phyloP scores from a whole-genome alignment of 768 basidiomycete genomes.

The Bullera alba region DNA sequence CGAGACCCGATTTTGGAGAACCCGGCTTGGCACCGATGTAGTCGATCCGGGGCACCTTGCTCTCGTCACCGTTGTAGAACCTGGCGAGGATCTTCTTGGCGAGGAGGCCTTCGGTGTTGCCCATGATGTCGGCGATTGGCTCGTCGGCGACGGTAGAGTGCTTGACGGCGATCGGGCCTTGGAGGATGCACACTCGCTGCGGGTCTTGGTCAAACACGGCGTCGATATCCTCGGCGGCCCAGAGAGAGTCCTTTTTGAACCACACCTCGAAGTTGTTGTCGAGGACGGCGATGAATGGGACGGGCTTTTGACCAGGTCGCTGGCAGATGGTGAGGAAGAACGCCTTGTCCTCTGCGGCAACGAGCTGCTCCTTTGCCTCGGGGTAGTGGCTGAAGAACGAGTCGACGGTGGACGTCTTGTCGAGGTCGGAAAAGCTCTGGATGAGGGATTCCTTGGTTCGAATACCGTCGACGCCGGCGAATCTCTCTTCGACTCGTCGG shows the following conservation, averaged over 20 bases:
- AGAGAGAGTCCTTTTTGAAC: conserved; percentile 99
- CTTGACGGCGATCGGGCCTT: conserved; percentile 91
- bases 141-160: conserved; percentile 82
- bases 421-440: conserved; percentile 72
- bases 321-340: conserved; percentile 95
- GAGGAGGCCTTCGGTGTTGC: conserved; percentile 72
- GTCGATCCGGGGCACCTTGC: conserved; percentile 69
- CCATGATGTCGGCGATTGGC: conserved; percentile 85
- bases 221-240: conserved; percentile 97
- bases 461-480: conserved; percentile 75
- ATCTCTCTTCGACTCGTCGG: conserved; percentile 88
- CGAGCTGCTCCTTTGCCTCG: conserved; percentile 70
- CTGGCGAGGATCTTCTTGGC: conserved; percentile 69
- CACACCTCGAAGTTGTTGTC: conserved; percentile 92
- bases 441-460: conserved; percentile 74
- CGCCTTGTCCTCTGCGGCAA: conserved; percentile 86
- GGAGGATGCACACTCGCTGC: conserved; percentile 92
- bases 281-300: conserved; percentile 92
- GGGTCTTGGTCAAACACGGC: conserved; percentile 99
- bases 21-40: conserved; percentile 63
- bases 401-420: conserved; percentile 60
- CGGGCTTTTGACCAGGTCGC: conserved; percentile 94
- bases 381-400: conserved; percentile 81
- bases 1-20: conserved; percentile 46
- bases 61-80: conserved; percentile 68